These are phyloP conservation scores for Quercus tomentella DNA, from an alignment of 331 rosid species.

Conservation along the genomic window DNA sequence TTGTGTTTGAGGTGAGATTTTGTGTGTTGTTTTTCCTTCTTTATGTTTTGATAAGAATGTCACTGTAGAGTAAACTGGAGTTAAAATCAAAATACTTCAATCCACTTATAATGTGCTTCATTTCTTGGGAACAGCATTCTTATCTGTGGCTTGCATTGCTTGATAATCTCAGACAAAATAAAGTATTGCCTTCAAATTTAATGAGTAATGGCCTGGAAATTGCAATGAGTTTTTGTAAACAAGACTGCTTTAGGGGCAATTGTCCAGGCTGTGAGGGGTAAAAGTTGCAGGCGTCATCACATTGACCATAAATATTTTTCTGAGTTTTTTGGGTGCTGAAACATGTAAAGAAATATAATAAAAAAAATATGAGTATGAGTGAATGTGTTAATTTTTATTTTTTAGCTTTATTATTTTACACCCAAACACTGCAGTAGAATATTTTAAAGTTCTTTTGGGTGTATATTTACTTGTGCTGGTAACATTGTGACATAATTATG, in stretches of 20 bases:
- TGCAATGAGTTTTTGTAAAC: neutral
- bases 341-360: neutral
- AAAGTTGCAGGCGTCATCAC: neutral
- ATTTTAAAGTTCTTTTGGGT: neutral
- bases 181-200: neutral
- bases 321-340: slow-evolving; percentile 8
- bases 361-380: neutral
- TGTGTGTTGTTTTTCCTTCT: slow-evolving; percentile 2
- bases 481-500: slow-evolving; percentile 9
- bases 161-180: neutral
- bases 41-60: neutral
- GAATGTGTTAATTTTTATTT: slow-evolving; percentile 1
- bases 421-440: neutral
- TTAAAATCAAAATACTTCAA: neutral
- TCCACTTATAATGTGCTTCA: neutral
- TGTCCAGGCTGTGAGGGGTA: neutral
- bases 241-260: neutral
- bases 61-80: neutral
- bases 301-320: neutral
- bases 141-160: slow-evolving; percentile 11
- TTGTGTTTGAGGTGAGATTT: slow-evolving; percentile 87
- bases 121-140: slow-evolving; percentile 1
- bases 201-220: neutral
- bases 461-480: slow-evolving; percentile 5
- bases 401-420: neutral